Evolutionary conservation across 2,329 filamentous ascomycete genomes (phyloP).

Genomic region (Ophiocordyceps australis): DNA sequence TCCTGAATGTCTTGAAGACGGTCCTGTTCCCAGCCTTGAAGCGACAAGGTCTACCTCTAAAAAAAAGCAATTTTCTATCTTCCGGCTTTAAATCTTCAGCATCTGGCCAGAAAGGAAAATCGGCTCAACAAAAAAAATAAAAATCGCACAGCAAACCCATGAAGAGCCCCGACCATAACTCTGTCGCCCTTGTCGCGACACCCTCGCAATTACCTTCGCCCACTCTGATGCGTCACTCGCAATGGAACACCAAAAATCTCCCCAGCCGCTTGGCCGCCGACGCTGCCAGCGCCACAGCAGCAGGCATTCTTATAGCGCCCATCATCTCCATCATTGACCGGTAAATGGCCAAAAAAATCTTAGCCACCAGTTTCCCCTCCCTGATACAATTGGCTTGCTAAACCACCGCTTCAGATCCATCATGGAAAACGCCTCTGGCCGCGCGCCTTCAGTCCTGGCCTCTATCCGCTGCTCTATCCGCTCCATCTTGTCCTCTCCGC

Average conservation of each 20-base stretch:
- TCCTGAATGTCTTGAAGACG: no score
- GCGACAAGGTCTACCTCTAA: no score
- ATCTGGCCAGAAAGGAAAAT: no score
- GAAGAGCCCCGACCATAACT: no score
- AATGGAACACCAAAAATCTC: slow-evolving; percentile 64
- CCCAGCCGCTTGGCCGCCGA: slow-evolving; percentile 50
- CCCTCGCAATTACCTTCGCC: no score
- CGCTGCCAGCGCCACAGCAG: slow-evolving; percentile 46
- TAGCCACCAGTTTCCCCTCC: slow-evolving; percentile 1
- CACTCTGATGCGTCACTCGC: neutral
- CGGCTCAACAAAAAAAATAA: no score
- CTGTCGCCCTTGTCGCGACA: no score
- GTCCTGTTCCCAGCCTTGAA: no score
- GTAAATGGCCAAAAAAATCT: slow-evolving; percentile 21
- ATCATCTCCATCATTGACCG: slow-evolving; percentile 78
- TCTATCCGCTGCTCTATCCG: slow-evolving; percentile 42
- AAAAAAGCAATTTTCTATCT: no score
- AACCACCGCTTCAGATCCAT: slow-evolving; percentile 35
- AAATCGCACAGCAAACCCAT: no score
- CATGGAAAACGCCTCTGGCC: slow-evolving; percentile 66
- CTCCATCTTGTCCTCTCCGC: slow-evolving; percentile 39
- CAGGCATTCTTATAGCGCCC: slow-evolving; percentile 63
- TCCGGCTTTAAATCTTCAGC: no score
- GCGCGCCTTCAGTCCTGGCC: slow-evolving; percentile 30
- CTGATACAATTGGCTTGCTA: slow-evolving; percentile 2